Percentiles rank a stretch among this genome's conserved stretches.
Evolutionary conservation across 2,329 filamentous ascomycete species (phyloP).

Genomic region (Trichoderma harzianum): DNA sequence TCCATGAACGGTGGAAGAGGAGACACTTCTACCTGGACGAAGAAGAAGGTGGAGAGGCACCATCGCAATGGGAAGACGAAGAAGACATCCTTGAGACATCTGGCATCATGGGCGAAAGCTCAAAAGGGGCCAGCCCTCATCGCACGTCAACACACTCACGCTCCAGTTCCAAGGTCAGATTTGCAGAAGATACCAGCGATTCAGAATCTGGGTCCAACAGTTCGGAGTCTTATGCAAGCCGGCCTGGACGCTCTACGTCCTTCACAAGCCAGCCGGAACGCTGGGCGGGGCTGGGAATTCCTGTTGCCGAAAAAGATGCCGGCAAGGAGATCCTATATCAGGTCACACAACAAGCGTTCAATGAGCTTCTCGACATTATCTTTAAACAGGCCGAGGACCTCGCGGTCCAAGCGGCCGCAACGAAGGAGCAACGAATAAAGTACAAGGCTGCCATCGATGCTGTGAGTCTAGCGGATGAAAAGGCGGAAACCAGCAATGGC

Average conservation of each 20-base stretch:
- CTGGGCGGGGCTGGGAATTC: constrained; percentile 75
- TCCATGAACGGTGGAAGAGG: constrained; percentile 72
- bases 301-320: constrained; percentile 75
- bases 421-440: constrained; percentile 57
- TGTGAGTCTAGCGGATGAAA: constrained; percentile 34
- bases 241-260: constrained; percentile 66
- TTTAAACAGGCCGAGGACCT: constrained; percentile 80
- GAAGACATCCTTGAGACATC: constrained; percentile 51
- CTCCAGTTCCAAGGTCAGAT: constrained; percentile 76
- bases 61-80: constrained; percentile 60
- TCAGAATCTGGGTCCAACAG: constrained; percentile 68
- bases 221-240: constrained; percentile 68
- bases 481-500: constrained; percentile 21
- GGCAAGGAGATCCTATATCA: constrained; percentile 89
- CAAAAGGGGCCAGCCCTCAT: constrained; percentile 40
- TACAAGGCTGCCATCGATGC: constrained; percentile 49
- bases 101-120: constrained; percentile 37
- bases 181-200: constrained; percentile 68
- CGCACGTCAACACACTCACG: constrained; percentile 44
- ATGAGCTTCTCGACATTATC: constrained; percentile 82
- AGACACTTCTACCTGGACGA: constrained; percentile 81
- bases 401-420: constrained; percentile 64
- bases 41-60: constrained; percentile 70
- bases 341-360: constrained; percentile 84
- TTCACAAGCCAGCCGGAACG: constrained; percentile 69